phyloP scores from a whole-genome alignment of 805 yeast species.

The Kluyveromyces wickerhamii region DNA sequence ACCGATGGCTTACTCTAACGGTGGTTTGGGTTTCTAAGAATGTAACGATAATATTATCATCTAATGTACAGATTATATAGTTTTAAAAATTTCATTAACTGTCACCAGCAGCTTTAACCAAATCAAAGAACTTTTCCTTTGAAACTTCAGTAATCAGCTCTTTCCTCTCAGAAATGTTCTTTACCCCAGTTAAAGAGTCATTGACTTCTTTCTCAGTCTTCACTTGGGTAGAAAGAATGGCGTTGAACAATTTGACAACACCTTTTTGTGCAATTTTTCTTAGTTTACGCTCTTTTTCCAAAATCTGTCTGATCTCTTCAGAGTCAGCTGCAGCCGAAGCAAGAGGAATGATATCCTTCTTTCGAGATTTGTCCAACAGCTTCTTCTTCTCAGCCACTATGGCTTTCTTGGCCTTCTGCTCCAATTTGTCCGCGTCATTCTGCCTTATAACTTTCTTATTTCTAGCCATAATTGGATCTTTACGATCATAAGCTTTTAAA shows the following conservation, averaged over 20 bases:
- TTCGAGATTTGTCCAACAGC: slow-evolving; percentile 56
- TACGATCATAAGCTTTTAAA: slow-evolving; percentile 80
- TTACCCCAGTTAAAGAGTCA: slow-evolving; percentile 36
- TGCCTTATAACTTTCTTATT: slow-evolving; percentile 62
- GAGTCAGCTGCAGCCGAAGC: slow-evolving; percentile 44
- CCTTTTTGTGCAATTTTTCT: slow-evolving; percentile 84
- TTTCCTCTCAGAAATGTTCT: slow-evolving; percentile 39
- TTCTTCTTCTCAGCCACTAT: slow-evolving; percentile 64
- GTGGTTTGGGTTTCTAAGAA: slow-evolving; percentile 32
- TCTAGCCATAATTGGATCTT: slow-evolving; percentile 86
- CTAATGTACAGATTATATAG: slow-evolving; percentile 8
- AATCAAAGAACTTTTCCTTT: slow-evolving; percentile 81
- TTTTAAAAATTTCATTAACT: slow-evolving; percentile 5
- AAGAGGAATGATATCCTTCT: slow-evolving; percentile 57
- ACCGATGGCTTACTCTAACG: slow-evolving; percentile 86
- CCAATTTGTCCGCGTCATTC: slow-evolving; percentile 73
- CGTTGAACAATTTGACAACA: slow-evolving; percentile 77
- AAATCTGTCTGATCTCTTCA: slow-evolving; percentile 38
- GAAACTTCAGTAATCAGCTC: slow-evolving; percentile 69
- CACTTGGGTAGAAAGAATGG: slow-evolving; percentile 71
- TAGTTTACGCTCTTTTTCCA: slow-evolving; percentile 61
- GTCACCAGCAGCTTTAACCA: slow-evolving; percentile 73
- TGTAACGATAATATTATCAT: slow-evolving; percentile 2
- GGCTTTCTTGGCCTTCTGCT: slow-evolving; percentile 70
- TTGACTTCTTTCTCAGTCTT: slow-evolving; percentile 44